Evolutionary conservation across 352 stramenopile species (phyloP).

Genomic region (Phytophthora meadii): DNA sequence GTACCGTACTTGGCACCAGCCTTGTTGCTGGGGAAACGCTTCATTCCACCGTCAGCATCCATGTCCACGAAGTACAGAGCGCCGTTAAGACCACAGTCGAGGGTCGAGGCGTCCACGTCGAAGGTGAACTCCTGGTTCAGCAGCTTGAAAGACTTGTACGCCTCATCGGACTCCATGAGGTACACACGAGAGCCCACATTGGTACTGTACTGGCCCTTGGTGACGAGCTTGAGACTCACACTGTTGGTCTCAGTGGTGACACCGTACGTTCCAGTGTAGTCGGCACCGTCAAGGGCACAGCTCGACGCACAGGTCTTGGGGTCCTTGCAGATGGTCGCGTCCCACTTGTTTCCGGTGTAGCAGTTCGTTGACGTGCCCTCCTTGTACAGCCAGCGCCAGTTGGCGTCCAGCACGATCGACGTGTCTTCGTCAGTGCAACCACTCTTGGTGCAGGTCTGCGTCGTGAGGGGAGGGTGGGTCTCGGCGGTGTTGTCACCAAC

Average conservation of each 20-base stretch:
- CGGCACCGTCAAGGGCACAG: conserved; percentile 56
- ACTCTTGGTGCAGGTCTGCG: conserved; percentile 26
- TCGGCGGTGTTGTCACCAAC: conserved; percentile 45
- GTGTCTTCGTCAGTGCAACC: conserved; percentile 43
- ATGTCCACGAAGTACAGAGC: conserved; percentile 75
- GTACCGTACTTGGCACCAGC: conserved; percentile 32
- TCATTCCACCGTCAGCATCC: conserved; percentile 52
- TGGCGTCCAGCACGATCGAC: conserved; percentile 66
- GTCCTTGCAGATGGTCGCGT: conserved; percentile 48
- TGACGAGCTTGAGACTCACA: conserved; percentile 56
- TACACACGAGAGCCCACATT: conserved; percentile 67
- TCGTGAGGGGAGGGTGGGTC: conserved; percentile 47
- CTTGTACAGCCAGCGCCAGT: conserved; percentile 65
- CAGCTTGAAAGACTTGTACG: conserved; percentile 59
- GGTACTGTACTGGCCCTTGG: conserved; percentile 48
- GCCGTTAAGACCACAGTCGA: conserved; percentile 62
- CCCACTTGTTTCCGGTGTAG: conserved; percentile 56
- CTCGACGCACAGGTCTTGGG: conserved; percentile 46
- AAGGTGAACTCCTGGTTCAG: conserved; percentile 73
- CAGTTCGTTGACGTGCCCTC: conserved; percentile 53
- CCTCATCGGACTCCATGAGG: conserved; percentile 37
- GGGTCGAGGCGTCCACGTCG: conserved; percentile 61
- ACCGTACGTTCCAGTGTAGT: conserved; percentile 61
- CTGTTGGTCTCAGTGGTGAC: conserved; percentile 35
- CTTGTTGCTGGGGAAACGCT: conserved; percentile 21